Evolutionary conservation across 441 rosid species (phyloP).

Genomic region (Adansonia madagascariensis): DNA sequence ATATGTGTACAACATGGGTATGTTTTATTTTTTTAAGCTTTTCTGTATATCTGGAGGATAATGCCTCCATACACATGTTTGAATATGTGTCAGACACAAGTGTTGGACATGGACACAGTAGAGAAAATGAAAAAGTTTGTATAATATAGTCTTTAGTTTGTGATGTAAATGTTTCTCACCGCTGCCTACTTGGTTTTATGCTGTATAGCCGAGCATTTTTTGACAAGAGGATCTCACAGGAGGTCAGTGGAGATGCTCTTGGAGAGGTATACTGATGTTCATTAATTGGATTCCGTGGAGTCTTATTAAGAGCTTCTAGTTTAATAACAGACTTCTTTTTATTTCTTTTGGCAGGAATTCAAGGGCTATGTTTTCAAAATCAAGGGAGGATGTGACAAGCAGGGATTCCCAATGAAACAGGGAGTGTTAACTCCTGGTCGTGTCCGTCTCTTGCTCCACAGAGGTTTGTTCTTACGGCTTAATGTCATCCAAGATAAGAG

Average conservation of each 20-base stretch:
- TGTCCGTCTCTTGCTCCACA: conserved; percentile 52
- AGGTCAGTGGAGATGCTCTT: conserved; percentile 34
- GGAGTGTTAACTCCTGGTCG: conserved; percentile 54
- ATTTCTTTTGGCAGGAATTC: conserved; percentile 24
- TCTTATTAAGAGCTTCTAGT: background rate
- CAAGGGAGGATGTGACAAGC: conserved; percentile 57
- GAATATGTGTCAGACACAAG: no score
- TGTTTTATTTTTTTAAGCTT: no score
- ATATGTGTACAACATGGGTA: no score
- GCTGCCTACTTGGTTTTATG: background rate
- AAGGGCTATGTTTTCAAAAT: conserved; percentile 49
- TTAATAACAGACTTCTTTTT: background rate
- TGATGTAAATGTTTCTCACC: background rate
- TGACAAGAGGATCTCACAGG: conserved; percentile 45
- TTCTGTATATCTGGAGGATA: no score
- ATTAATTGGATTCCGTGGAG: background rate
- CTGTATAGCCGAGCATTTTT: conserved; percentile 42
- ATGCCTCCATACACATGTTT: no score
- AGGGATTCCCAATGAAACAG: conserved; percentile 57
- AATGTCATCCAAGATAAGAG: background rate
- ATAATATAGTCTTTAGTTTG: background rate
- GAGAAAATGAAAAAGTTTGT: no score
- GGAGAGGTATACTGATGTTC: conserved; percentile 43
- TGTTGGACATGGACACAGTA: no score
- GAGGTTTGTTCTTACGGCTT: conserved; percentile 36